phyloP scores from a whole-genome alignment of 2,329 filamentous ascomycete species.

The Botrytis aclada region DNA sequence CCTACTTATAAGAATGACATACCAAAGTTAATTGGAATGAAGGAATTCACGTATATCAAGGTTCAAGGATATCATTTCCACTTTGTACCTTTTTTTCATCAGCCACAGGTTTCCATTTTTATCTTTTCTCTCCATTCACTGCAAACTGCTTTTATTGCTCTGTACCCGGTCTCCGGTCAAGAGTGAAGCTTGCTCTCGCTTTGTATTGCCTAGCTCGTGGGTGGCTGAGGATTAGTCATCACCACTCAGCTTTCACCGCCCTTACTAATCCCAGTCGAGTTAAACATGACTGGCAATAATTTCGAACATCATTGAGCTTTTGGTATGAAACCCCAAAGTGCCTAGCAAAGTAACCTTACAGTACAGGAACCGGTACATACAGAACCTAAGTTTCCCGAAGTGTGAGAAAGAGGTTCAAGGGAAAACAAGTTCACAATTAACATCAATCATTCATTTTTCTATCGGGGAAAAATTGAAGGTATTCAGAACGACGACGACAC shows the following conservation, averaged over 20 bases:
- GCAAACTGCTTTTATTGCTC: background rate
- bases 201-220: no score
- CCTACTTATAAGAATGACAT: background rate
- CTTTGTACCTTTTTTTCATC: background rate
- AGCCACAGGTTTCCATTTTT: conserved; percentile 2
- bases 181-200: background rate
- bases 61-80: background rate
- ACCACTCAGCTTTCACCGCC: background rate
- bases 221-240: background rate
- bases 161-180: background rate
- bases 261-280: background rate
- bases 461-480: background rate
- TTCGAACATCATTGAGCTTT: background rate
- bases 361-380: background rate
- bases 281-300: conserved; percentile 13
- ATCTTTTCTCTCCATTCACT: background rate
- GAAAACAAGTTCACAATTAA: background rate
- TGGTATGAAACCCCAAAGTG: background rate
- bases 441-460: background rate
- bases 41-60: background rate
- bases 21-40: background rate
- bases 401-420: conserved; percentile 2
- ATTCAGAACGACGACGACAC: conserved; percentile 6
- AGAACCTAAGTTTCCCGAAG: background rate
- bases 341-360: no score